These are phyloP conservation scores for Mycena epipterygia DNA, from an alignment of 768 basidiomycete genomes.

Conservation along the genomic window DNA sequence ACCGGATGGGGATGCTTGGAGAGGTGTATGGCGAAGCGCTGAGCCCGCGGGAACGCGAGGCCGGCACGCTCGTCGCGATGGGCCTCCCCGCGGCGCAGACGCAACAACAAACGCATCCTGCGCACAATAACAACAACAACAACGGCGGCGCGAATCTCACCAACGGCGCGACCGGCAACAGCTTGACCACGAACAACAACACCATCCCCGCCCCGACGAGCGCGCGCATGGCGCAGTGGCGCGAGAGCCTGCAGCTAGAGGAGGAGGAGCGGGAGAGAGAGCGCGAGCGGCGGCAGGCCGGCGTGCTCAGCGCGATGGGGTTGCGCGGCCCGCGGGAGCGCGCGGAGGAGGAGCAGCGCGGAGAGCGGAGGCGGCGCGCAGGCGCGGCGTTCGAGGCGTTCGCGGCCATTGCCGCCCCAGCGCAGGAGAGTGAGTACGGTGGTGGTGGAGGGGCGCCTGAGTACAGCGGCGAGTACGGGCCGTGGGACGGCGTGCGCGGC, in stretches of 20 bases:
- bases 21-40: slow-evolving; percentile 47
- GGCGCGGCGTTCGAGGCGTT: slow-evolving; percentile 41
- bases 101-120: background rate
- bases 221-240: slow-evolving; percentile 41
- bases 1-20: background rate
- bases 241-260: slow-evolving; percentile 29
- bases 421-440: background rate
- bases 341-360: slow-evolving; percentile 30
- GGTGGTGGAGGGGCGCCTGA: background rate
- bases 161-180: background rate
- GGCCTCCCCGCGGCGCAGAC: slow-evolving; percentile 46
- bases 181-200: background rate
- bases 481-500: slow-evolving; percentile 47
- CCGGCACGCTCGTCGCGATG: slow-evolving; percentile 62
- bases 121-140: background rate
- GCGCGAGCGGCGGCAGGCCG: slow-evolving; percentile 46
- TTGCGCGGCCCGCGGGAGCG: slow-evolving; percentile 8
- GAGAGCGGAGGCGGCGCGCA: slow-evolving; percentile 56
- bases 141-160: background rate
- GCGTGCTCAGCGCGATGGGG: slow-evolving; percentile 29
- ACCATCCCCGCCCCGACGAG: too few species aligned
- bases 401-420: background rate
- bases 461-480: background rate
- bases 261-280: slow-evolving; percentile 45
- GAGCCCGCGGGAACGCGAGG: slow-evolving; percentile 58